phyloP scores from a whole-genome alignment of 768 basidiomycete genomes.

The Leccinum aurantiacum region DNA sequence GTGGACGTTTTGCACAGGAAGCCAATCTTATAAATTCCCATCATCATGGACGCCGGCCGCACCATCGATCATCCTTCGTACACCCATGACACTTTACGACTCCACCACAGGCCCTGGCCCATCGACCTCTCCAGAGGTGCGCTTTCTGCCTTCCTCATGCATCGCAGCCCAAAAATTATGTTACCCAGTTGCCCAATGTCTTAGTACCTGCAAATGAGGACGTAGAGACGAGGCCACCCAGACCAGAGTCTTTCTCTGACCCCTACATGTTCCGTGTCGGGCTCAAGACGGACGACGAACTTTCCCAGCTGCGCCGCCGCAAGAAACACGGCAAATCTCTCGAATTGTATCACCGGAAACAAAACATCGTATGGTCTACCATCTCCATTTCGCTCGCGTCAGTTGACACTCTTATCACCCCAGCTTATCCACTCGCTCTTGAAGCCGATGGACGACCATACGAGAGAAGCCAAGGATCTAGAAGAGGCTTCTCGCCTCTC shows the following conservation, averaged over 20 bases:
- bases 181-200: constrained; percentile 3
- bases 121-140: constrained; percentile 13
- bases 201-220: not conserved
- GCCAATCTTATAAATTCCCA: too few relatives aligned
- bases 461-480: constrained; percentile 72
- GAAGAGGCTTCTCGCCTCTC: constrained; percentile 66
- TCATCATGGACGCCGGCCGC: too few relatives aligned
- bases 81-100: constrained; percentile 12
- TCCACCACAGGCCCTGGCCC: constrained; percentile 14
- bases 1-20: too few relatives aligned
- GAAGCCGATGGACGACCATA: constrained; percentile 89
- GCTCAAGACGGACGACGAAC: constrained; percentile 59
- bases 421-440: constrained; percentile 81
- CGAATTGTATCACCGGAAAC: constrained; percentile 64
- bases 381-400: not conserved
- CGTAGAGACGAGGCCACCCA: constrained; percentile 42
- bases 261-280: constrained; percentile 67
- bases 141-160: not conserved
- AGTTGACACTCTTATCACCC: constrained; percentile 1
- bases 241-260: constrained; percentile 44
- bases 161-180: not conserved
- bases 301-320: constrained; percentile 55
- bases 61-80: not conserved
- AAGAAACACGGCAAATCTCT: constrained; percentile 60
- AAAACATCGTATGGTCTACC: constrained; percentile 60